Percentiles rank a stretch among this genome's conserved stretches.
Evolutionary conservation across 2,329 filamentous ascomycete species (phyloP).

Genomic region (Bipolaris oryzae): DNA sequence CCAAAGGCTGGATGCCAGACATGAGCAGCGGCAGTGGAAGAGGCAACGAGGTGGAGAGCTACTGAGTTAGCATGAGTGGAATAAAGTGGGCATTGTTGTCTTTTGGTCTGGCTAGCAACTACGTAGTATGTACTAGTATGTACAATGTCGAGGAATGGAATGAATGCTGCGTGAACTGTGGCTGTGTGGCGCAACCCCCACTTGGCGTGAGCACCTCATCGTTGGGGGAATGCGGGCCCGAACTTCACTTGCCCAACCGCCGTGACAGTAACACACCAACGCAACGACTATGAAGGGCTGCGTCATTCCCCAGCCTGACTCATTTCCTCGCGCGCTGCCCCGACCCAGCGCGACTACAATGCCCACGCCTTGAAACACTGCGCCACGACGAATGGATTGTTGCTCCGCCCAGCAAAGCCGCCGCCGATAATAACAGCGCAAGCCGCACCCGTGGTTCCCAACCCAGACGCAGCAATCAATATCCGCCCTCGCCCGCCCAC

Average conservation of each 20-base stretch:
- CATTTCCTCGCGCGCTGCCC: conserved; percentile 33
- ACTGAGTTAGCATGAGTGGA: conserved; percentile 19
- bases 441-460: conserved; percentile 19
- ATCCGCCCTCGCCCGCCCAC: conserved; percentile 9
- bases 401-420: conserved; percentile 33
- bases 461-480: conserved; percentile 5
- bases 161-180: conserved; percentile 8
- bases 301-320: conserved; percentile 29
- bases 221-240: conserved; percentile 16
- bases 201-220: conserved; percentile 25
- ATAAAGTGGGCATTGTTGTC: background rate
- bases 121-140: no score
- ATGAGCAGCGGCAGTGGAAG: conserved; percentile 55
- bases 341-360: conserved; percentile 27
- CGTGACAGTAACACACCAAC: conserved; percentile 12
- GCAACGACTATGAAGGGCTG: conserved; percentile 21
- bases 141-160: no score
- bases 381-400: conserved; percentile 26
- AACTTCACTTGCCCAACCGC: conserved; percentile 26
- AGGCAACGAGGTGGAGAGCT: conserved; percentile 52
- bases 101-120: background rate
- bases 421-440: conserved; percentile 15
- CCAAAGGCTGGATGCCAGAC: conserved; percentile 91
- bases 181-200: conserved; percentile 19
- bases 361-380: conserved; percentile 36